These are phyloP conservation scores for Alternaria tenuissima DNA, from an alignment of 2,329 filamentous ascomycete genomes.

Conservation along the genomic window DNA sequence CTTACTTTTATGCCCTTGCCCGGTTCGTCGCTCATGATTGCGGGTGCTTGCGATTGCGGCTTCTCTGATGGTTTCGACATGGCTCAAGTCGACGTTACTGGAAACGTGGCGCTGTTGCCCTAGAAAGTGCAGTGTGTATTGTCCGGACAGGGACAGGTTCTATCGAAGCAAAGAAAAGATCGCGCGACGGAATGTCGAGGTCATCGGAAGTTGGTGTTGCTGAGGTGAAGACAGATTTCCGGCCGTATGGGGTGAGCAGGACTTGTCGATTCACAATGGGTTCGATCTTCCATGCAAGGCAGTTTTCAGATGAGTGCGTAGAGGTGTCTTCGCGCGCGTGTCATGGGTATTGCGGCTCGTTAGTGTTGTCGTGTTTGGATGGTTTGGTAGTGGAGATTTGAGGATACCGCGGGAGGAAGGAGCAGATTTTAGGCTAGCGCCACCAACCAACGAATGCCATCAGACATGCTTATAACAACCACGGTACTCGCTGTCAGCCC, in stretches of 20 bases:
- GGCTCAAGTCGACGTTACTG: slow-evolving; percentile 13
- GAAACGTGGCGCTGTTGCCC: slow-evolving; percentile 11
- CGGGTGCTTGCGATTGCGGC: slow-evolving; percentile 22
- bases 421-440: slow-evolving; percentile 31
- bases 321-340: slow-evolving; percentile 12
- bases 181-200: slow-evolving; percentile 30
- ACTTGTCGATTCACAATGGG: slow-evolving; percentile 25
- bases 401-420: slow-evolving; percentile 29
- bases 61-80: slow-evolving; percentile 34
- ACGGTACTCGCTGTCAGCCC: slow-evolving; percentile 18
- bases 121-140: not conserved
- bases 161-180: slow-evolving; percentile 34
- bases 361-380: slow-evolving; percentile 17
- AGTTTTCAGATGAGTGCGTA: slow-evolving; percentile 11
- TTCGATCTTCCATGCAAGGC: slow-evolving; percentile 44
- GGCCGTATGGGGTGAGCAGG: slow-evolving; percentile 16
- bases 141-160: slow-evolving; percentile 10
- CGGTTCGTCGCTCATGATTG: slow-evolving; percentile 32
- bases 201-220: slow-evolving; percentile 42
- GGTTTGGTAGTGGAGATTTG: slow-evolving; percentile 33
- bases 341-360: slow-evolving; percentile 28
- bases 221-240: slow-evolving; percentile 26
- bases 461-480: slow-evolving; percentile 11
- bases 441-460: slow-evolving; percentile 12
- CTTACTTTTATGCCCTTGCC: slow-evolving; percentile 36